phyloP scores from a whole-genome alignment of 2,329 filamentous ascomycete genomes.

The Macroventuria anomochaeta region DNA sequence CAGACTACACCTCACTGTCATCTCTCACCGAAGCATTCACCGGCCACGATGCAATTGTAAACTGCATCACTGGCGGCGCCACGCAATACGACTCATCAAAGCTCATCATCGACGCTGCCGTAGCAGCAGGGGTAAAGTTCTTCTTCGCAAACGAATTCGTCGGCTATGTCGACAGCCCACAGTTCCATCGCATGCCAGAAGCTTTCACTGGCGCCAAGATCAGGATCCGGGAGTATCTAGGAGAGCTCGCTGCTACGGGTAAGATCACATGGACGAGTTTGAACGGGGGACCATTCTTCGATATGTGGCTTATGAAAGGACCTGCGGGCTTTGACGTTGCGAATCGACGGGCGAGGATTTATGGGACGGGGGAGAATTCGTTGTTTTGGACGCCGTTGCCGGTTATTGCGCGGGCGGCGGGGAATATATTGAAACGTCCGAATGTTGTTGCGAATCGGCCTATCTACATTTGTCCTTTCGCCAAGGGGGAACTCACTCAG shows the following conservation, averaged over 20 bases:
- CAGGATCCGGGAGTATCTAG: constrained; percentile 35
- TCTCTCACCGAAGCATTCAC: constrained; percentile 52
- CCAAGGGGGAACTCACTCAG: constrained; percentile 31
- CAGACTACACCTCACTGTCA: constrained; percentile 34
- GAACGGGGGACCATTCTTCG: constrained; percentile 47
- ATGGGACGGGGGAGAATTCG: constrained; percentile 39
- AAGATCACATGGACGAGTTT: constrained; percentile 41
- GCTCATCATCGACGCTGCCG: constrained; percentile 44
- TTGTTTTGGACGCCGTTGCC: constrained; percentile 43
- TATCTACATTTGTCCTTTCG: constrained; percentile 39
- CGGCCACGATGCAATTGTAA: constrained; percentile 63
- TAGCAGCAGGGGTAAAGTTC: constrained; percentile 42
- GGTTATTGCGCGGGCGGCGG: constrained; percentile 34
- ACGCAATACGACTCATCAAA: constrained; percentile 55
- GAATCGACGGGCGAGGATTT: constrained; percentile 41
- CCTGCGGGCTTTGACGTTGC: constrained; percentile 45
- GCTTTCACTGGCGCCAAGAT: constrained; percentile 35
- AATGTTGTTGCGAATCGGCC: constrained; percentile 32
- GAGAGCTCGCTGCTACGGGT: constrained; percentile 27
- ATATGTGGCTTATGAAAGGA: constrained; percentile 50
- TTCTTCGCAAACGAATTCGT: constrained; percentile 48
- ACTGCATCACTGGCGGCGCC: constrained; percentile 54
- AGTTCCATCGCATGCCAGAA: constrained; percentile 38
- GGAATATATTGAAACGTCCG: constrained; percentile 41
- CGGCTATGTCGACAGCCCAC: constrained; percentile 31